Evolutionary conservation across 2,329 filamentous ascomycete species (phyloP).

Genomic region (Pyricularia sp.): DNA sequence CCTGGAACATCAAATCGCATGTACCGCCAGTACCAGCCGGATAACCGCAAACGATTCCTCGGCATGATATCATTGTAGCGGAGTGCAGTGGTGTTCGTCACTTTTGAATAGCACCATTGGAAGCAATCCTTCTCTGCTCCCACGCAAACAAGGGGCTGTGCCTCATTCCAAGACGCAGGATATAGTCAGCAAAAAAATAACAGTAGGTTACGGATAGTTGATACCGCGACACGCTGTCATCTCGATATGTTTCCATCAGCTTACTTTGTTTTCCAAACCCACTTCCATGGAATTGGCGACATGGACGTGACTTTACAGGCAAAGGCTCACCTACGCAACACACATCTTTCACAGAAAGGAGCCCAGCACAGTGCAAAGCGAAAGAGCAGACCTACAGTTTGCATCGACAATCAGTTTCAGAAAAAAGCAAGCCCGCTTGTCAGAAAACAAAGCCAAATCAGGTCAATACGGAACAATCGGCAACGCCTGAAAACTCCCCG

Average conservation of each 20-base stretch:
- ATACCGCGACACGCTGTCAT: neutral
- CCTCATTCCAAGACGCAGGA: neutral
- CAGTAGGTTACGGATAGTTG: neutral
- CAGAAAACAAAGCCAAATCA: neutral
- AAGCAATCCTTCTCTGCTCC: neutral
- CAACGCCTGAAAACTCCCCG: neutral
- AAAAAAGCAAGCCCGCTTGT: neutral
- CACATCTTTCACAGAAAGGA: neutral
- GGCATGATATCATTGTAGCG: neutral
- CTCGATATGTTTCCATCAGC: neutral
- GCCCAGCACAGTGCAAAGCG: neutral
- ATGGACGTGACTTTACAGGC: neutral
- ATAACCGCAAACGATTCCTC: neutral
- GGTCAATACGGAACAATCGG: neutral
- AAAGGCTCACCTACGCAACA: too few species aligned
- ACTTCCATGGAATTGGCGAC: neutral
- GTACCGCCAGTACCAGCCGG: too few species aligned
- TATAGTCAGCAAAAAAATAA: neutral
- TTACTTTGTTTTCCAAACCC: neutral
- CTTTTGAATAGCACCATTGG: neutral
- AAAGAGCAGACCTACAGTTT: neutral
- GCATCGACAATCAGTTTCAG: too few species aligned
- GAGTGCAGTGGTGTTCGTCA: neutral
- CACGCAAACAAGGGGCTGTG: neutral
- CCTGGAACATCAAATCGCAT: too few species aligned